Base-by-base conservation (phyloP, 352 stramenopile genomes). In the Pythium graminicola region DNA sequence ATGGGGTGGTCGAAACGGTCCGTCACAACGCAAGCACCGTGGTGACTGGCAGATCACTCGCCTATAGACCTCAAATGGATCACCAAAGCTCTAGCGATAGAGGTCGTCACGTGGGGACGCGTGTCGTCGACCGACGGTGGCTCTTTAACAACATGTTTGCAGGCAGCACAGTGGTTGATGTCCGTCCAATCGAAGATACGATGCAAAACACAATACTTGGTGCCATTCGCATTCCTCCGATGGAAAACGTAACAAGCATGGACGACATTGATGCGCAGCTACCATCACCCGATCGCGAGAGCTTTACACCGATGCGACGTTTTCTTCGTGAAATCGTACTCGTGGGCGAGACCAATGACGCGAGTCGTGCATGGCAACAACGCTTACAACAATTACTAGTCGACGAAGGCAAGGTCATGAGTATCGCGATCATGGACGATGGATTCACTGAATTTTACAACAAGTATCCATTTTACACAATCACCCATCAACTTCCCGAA, bases 141-240 rank as follows among this genome's bases (percentile, higher is more conserved):
- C 73, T 89, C 23, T 89, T 79, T 57, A 89, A 91, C 72, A 72
- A 86, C 38, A 65, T 89, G 39, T 67, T 81, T 43, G 65, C 79
- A 9, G 81, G 81, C 32, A 70, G 76, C 42, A 13, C 89, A 27
- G 19, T 91, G 17, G 31, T 89, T n/a, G 81, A 91, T 63, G 62
- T 64, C 20, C 72, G 81, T 16, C 36, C 54, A 9, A 29, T 47
- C 14, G 53, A 69, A 2, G 49, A 55, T 27, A 79, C 73, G 32
- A 42, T 50, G 8, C 24, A 24, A 2, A 72, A 80, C 57, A 74
- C 77, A 1, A 48, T 91, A 23, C 54, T 79, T n/a, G 57, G 57
- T 11, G 61, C 77, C 11, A 64, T 89, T 36, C 79, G 75, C 27
- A 60, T 82, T n/a, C 67, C 77, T 1, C 73, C 73, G 6, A 19